Evolutionary conservation across 1,284 basidiomycete species (phyloP), one percentile per base, ranked within the genome.

Genomic region (Leccinum pachyderme): DNA sequence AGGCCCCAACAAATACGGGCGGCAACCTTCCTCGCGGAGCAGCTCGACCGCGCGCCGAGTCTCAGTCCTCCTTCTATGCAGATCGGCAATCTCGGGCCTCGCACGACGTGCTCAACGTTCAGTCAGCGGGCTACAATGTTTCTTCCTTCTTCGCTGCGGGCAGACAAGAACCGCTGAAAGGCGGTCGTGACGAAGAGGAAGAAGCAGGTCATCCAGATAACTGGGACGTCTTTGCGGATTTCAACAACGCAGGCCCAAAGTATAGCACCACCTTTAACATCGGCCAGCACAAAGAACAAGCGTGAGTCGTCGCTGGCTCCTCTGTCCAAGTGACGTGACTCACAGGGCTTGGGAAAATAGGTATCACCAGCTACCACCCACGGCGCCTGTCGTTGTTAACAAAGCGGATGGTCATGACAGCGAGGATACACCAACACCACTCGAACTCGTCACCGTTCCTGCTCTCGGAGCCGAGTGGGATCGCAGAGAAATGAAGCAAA

Each of bases 151-250:
- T 84, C 57, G 79, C 79, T 59, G 75, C 79, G 37, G 88, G 84
- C 11, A 76, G 89, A 59, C 78, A 80, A 61, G 88, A 89, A 63
- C 89, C 89, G 7, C 69, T 91, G 58, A 89, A 88, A 67, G 86
- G 84, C 13, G 84, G 81, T n/a, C 72, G 76, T 49, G 87, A 89
- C 58, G 87, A 89, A 64, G 76, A 77, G 57, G 71, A 73, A 39
- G 72, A 69, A 24, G 67, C 65, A n/a, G 67, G 62, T 31, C 65
- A 67, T 55, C 68, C 69, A 33, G 84, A 84, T 44, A 81, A 75
- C 29, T 94, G 90, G 81, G 89, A 95, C 66, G 85, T 95, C 35
- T 91, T 87, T 67, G 91, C 92, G 8, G 93, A 95, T 74, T 95
- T 95, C 72, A 94, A 95, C 75, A 95, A 94, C 62, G 70, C 81